Evolutionary conservation across 2,329 filamentous ascomycete genomes (phyloP).

Genomic region (Penicillium brevicompactum): DNA sequence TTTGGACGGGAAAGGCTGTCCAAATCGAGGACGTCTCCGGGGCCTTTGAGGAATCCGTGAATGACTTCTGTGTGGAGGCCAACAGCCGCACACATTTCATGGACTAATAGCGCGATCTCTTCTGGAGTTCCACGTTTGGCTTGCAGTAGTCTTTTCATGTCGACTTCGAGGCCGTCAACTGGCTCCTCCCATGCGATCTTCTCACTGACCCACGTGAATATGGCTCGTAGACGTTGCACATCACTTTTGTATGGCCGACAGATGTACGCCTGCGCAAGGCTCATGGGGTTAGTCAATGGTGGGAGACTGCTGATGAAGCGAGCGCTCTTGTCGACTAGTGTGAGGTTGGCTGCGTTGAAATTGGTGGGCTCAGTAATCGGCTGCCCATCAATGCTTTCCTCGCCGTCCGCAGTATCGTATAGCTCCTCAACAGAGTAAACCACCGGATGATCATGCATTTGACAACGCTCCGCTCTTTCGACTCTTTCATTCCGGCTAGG

Average conservation of each 20-base stretch:
- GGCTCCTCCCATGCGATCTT: slow-evolving; percentile 95
- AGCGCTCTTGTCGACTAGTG: slow-evolving; percentile 91
- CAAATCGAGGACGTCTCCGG: slow-evolving; percentile 79
- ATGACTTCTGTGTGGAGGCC: slow-evolving; percentile 87
- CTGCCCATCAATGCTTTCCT: slow-evolving; percentile 83
- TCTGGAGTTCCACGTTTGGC: slow-evolving; percentile 81
- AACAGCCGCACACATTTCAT: slow-evolving; percentile 91
- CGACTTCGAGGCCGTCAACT: slow-evolving; percentile 74
- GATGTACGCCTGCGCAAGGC: slow-evolving; percentile 85
- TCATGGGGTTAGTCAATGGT: slow-evolving; percentile 76
- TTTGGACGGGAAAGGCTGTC: slow-evolving; percentile 84
- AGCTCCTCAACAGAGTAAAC: slow-evolving; percentile 89
- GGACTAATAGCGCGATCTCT: slow-evolving; percentile 83
- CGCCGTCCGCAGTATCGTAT: slow-evolving; percentile 80
- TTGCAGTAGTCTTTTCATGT: slow-evolving; percentile 81
- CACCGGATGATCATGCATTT: slow-evolving; percentile 90
- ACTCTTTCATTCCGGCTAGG: slow-evolving; percentile 83
- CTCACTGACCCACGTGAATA: slow-evolving; percentile 97
- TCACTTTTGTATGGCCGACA: slow-evolving; percentile 94
- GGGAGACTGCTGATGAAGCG: slow-evolving; percentile 85
- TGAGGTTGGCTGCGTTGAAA: slow-evolving; percentile 77
- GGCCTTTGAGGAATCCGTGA: slow-evolving; percentile 85
- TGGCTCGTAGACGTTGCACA: slow-evolving; percentile 86
- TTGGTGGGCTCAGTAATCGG: slow-evolving; percentile 81
- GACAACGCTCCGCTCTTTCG: slow-evolving; percentile 84